Evolutionary conservation across 2,329 filamentous ascomycete genomes (phyloP).

Genomic region (Cladosporium sp.): DNA sequence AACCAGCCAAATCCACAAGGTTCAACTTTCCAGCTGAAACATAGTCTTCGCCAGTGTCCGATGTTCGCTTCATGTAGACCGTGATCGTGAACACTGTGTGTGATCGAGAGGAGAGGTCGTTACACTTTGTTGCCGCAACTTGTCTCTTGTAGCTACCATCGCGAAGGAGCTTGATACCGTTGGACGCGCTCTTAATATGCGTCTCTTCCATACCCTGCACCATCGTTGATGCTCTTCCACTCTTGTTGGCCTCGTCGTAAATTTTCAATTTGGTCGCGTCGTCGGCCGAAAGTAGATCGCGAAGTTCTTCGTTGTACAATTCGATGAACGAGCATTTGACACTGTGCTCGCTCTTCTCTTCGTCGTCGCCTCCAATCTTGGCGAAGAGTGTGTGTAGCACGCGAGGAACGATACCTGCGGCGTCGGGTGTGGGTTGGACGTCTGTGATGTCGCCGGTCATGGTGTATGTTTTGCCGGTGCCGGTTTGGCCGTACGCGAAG

Average conservation of each 20-base stretch:
- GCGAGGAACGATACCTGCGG: constrained; percentile 91
- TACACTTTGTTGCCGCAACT: constrained; percentile 99
- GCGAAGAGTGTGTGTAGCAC: constrained; percentile 84
- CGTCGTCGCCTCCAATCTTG: constrained; percentile 70
- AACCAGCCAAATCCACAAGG: constrained; percentile 92
- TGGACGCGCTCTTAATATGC: constrained; percentile 80
- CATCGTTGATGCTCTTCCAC: constrained; percentile 79
- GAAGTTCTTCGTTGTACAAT: constrained; percentile 95
- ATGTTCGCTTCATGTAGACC: constrained; percentile 79
- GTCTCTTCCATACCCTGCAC: constrained; percentile 98
- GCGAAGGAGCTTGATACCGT: constrained; percentile 86
- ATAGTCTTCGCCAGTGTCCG: constrained; percentile 84
- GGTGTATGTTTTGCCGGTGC: constrained; percentile 97
- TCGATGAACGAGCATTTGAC: constrained; percentile 99
- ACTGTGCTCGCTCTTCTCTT: constrained; percentile 72
- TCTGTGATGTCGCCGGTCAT: constrained; percentile 98
- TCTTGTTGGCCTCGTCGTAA: constrained; percentile 85
- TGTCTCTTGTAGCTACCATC: constrained; percentile 90
- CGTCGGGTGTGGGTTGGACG: constrained; percentile 84
- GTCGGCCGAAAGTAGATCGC: constrained; percentile 81
- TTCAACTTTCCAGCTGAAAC: constrained; percentile 93
- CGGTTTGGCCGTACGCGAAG: constrained; percentile 97
- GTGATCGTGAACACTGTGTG: constrained; percentile 98
- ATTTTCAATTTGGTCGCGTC: constrained; percentile 90
- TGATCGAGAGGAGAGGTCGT: constrained; percentile 93